Base-by-base conservation (phyloP, 129 eudicot species). In the Apium graveolens region DNA sequence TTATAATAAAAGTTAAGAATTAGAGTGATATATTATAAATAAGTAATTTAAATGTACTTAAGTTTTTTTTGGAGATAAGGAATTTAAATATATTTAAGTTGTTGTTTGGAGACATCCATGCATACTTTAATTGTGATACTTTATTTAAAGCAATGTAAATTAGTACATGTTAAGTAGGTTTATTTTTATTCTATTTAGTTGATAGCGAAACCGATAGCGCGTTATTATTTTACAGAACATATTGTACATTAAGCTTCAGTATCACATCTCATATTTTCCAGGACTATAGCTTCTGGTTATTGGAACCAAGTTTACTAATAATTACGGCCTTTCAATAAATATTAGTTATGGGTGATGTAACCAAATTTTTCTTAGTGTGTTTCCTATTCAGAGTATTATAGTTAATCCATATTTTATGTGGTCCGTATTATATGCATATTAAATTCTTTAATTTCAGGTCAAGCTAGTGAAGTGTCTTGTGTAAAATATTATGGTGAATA, bases 381-480 rank as follows among this genome's bases (percentile, higher is more conserved):
- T 68, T 18, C 39, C 31, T 43, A 5, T 21, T 74, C 35, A 4
- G 41, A 14, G 41, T 42, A n/a, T 74, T 68, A 21, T 16, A 71
- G 32, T 27, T 57, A n/a, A 46, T 51, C 21, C 27, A 75, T 68
- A 76, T 37, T 71, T 20, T 79, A 18, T 62, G 39, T 79, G 38
- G 16, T 79, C 49, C 65, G 21, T 42, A 29, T 34, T 79, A 27
- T 79, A 27, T 69, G 81, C 69, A 41, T 66, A 76, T 72, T 45
- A 37, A 44, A 76, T 62, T 68, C 6, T 86, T 76, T 77, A 78
- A 77, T 85, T 77, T 81, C 91, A 95, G 99, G 99, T 95, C 70
- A 95, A 92, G 86, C 84, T 95, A 45, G 96, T 95, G 71, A 95
- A 95, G 74, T 95, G 99, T 87, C 86, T 95, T 79, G 96, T 95